These are phyloP conservation scores for Suillus lakei DNA, from an alignment of 768 basidiomycete genomes.

Conservation along the genomic window DNA sequence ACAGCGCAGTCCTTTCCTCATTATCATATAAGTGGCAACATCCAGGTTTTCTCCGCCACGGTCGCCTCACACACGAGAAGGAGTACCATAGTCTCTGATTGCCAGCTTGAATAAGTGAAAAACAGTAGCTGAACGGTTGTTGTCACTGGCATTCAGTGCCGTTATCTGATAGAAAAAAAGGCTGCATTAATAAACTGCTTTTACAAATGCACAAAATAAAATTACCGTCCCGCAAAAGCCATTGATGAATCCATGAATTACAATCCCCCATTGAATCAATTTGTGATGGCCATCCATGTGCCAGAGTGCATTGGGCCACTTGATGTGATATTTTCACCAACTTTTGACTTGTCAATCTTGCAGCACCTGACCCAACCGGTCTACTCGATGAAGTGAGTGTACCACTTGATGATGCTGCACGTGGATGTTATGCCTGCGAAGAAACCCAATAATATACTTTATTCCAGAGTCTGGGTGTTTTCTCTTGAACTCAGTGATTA, in stretches of 20 bases:
- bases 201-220: not conserved
- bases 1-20: slow-evolving; percentile 18
- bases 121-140: slow-evolving; percentile 34
- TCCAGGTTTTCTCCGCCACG: slow-evolving; percentile 33
- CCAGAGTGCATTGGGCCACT: not conserved
- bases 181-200: slow-evolving; percentile 5
- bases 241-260: not conserved
- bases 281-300: not conserved
- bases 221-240: not conserved
- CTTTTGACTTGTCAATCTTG: not conserved
- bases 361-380: not conserved
- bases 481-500: not conserved
- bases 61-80: slow-evolving; percentile 32
- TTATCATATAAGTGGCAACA: slow-evolving; percentile 33
- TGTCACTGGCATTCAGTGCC: slow-evolving; percentile 31
- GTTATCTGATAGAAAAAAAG: slow-evolving; percentile 23
- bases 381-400: not conserved
- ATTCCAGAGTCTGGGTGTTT: not conserved
- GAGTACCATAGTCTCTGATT: slow-evolving; percentile 16
- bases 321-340: not conserved
- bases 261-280: not conserved
- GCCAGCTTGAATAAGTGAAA: slow-evolving; percentile 26
- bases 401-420: not conserved
- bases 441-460: not conserved
- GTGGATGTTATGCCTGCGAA: not conserved